Conservation (phyloP, 192 early-diverging fungal species). For the Coemansia guatemalensis region DNA sequence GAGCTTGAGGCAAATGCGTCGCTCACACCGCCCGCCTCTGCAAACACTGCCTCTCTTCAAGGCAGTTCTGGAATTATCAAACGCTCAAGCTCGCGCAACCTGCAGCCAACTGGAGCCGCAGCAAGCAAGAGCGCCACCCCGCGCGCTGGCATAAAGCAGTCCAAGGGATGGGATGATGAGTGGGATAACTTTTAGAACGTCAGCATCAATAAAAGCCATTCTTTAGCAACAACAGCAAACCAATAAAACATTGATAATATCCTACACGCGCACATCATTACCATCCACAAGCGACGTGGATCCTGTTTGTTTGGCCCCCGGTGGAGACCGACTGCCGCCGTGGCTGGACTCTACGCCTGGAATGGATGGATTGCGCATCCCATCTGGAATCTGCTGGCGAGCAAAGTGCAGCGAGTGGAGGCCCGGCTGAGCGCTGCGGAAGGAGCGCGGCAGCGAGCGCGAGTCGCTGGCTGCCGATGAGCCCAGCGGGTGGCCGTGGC, state of each 20-base stretch:
- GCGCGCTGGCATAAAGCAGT: conserved; percentile 17
- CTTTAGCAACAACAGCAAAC: too few relatives aligned
- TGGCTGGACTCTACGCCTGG: not conserved
- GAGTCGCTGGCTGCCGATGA: conserved; percentile 25
- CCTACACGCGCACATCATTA: too few relatives aligned
- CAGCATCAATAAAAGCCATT: too few relatives aligned
- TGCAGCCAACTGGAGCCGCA: conserved; percentile 5
- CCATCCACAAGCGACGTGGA: too few relatives aligned
- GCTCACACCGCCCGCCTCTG: conserved; percentile 25
- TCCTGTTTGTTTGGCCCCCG: too few relatives aligned
- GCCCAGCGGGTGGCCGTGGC: conserved; percentile 27
- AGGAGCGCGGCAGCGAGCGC: conserved; percentile 38
- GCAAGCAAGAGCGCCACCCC: conserved; percentile 5
- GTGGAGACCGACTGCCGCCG: not conserved
- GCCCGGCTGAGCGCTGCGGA: conserved; percentile 12
- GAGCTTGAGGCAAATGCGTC: conserved; percentile 17
- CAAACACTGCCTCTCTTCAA: conserved; percentile 4
- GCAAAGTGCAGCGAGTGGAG: conserved; percentile 11
- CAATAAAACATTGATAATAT: too few relatives aligned
- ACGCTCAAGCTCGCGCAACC: conserved; percentile 16
- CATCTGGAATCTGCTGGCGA: conserved; percentile 18
- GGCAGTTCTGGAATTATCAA: conserved; percentile 8
- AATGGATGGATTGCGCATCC: conserved; percentile 8
- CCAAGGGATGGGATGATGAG: conserved; percentile 35
- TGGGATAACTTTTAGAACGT: conserved; percentile 41